Base-by-base conservation (phyloP, 148 eudicot genomes). In the Silene conica region DNA sequence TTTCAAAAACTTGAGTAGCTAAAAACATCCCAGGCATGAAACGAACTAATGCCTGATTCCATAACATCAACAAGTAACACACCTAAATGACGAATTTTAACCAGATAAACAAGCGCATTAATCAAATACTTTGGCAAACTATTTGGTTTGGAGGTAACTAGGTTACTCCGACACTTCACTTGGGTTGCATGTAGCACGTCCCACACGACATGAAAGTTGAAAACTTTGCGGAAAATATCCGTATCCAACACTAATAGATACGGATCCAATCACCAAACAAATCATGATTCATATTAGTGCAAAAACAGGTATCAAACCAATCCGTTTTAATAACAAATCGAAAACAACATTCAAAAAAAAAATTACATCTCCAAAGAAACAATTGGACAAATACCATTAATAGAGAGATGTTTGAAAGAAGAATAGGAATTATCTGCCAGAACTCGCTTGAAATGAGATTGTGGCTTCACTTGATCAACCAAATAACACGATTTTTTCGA, bases 351-450 rank as follows among this genome's bases (percentile, higher is more conserved):
- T 50, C 16, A 18, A 50, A 48, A 9, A 50, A 7, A 46, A 13
- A 73, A 60, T 60, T 4, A 20, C 10, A 50, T 31, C 34, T 31
- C 34, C 34, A 14, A 70, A 26, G 8, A 13, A 31, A 20, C n/a
- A 23, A 74, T 43, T 52, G 18, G 20, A 14, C 4, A 23, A 21
- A 10, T 82, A 89, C 92, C 89, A 15, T 63, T 66, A 56, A 19
- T 23, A 58, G 41, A 23, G 80, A 92, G 86, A 80, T 91, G 98
- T 71, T 86, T 92, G 85, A 94, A 94, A 1, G 88, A 85, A 26
- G 90, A 74, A 72, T 87, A 92, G 0, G 98, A 94, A 38, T 94
- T 94, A 71, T 94, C 97, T 6, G 90, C 98, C 71, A 94, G 75
- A 45, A 94, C 83, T 5, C 92, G 86, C 78, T 87, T 95, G 81